Percentiles rank a stretch among this genome's conserved stretches.
These are phyloP conservation scores for Psidium guajava DNA, from an alignment of 345 rosid species.

Conservation along the genomic window DNA sequence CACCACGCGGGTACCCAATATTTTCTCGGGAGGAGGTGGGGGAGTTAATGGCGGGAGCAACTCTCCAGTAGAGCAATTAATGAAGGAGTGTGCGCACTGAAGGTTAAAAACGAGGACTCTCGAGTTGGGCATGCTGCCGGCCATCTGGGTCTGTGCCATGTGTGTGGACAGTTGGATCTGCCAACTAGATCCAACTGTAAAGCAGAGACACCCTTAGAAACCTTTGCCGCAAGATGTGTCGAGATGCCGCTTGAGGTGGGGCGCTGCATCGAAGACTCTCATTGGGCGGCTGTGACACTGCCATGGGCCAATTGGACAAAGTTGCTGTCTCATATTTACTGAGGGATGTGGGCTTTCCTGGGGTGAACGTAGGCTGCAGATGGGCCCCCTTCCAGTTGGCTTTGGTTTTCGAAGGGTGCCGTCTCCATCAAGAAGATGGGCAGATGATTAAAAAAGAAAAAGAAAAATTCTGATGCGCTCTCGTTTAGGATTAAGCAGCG, in stretches of 20 bases:
- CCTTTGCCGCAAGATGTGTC: background rate
- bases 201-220: background rate
- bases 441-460: background rate
- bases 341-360: background rate
- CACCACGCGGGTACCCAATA: too few species aligned
- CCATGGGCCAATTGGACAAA: slow-evolving; percentile 4
- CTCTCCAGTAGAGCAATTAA: background rate
- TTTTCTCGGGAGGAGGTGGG: background rate
- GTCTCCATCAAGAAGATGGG: background rate
- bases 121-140: background rate
- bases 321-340: background rate
- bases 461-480: background rate
- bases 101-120: background rate
- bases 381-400: background rate
- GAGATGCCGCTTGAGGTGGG: background rate
- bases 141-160: background rate
- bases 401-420: background rate
- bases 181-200: background rate
- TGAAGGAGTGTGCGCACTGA: background rate
- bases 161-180: background rate
- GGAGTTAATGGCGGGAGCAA: background rate
- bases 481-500: background rate
- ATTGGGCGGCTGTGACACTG: background rate
- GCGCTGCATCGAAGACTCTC: background rate
- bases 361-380: background rate